Conservation (phyloP, 305 asterid genomes). For the Fraxinus floribunda region DNA sequence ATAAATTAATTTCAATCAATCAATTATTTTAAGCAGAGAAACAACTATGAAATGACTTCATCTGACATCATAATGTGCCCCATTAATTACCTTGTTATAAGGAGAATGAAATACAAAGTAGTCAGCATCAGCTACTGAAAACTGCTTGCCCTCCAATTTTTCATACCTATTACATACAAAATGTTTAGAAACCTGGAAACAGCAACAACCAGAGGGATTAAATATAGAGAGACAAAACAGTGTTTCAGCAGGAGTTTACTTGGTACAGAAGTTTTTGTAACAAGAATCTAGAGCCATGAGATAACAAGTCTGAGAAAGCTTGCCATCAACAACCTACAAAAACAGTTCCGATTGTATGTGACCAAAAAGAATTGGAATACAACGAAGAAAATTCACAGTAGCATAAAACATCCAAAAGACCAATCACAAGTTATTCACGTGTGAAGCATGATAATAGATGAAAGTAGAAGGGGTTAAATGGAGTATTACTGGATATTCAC, state of each 20-base stretch:
- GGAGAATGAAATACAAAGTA: slow-evolving; percentile 96
- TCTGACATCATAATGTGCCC: not conserved
- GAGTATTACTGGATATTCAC: slow-evolving; percentile 95
- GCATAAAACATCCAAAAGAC: not conserved
- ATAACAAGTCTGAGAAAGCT: slow-evolving; percentile 98
- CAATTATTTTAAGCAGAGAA: not conserved
- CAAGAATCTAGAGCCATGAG: slow-evolving; percentile 97
- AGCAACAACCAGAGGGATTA: not conserved
- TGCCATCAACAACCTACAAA: slow-evolving; percentile 93
- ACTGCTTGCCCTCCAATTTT: slow-evolving; percentile 78
- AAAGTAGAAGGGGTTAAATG: slow-evolving; percentile 18
- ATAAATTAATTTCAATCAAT: not conserved
- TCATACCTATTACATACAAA: slow-evolving; percentile 51
- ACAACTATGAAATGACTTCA: not conserved
- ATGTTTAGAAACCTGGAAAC: slow-evolving; percentile 24
- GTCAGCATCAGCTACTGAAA: slow-evolving; percentile 74
- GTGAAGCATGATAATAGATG: slow-evolving; percentile 3
- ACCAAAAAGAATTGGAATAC: not conserved
- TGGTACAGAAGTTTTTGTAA: slow-evolving; percentile 68
- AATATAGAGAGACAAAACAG: slow-evolving; percentile 6
- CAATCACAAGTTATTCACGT: not conserved
- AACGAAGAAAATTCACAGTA: not conserved
- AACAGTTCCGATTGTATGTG: slow-evolving; percentile 23
- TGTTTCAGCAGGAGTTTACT: slow-evolving; percentile 40
- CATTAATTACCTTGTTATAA: slow-evolving; percentile 77